Base-by-base conservation (phyloP, 169 alveolate genomes). In the Miamiensis avidus region DNA sequence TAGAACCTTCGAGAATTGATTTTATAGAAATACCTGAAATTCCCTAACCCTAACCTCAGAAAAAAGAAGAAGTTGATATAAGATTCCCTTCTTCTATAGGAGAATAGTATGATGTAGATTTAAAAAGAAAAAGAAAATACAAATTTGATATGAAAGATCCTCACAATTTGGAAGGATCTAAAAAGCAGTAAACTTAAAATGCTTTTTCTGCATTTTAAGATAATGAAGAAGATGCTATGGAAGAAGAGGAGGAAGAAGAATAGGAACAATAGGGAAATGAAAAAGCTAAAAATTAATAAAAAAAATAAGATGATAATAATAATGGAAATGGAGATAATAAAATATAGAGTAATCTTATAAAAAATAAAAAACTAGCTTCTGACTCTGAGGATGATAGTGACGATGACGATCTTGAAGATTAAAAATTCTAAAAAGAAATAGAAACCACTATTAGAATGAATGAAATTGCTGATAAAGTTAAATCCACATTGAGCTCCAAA, bases 231-330 rank as follows among this genome's bases (percentile, higher is more conserved):
- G 31, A 74, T 26, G 76, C 69, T 31, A 74, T 76, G 25, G 49
- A 34, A 30, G 87, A 75, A 30, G 74, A 75, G 31, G 76, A 81
- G 0, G 65, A 87, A 76, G 73, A 72, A 75, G 49, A 31, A 82
- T 26, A 31, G 11, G 33, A 74, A 27, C 29, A 73, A 29, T 31
- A 82, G 0, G 29, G 33, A 75, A 65, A 87, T 31, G 79, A 76
- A 64, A 81, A 69, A n/a, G 84, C 49, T 28, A 31, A 65, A 30
- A 81, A 65, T 1, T 28, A 34, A 33, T 83, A 81, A 1, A 83
- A 74, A 34, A 83, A 34, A 25, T 69, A 83, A 29, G 74, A 75
- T 34, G 34, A 74, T 64, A 29, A 73, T 65, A 31, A 29, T 27
- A n/a, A n/a, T 28, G 29, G 64, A n/a, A n/a, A n/a, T n/a, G n/a